phyloP scores from a whole-genome alignment of 768 basidiomycete species.

The Hortiboletus campestris region DNA sequence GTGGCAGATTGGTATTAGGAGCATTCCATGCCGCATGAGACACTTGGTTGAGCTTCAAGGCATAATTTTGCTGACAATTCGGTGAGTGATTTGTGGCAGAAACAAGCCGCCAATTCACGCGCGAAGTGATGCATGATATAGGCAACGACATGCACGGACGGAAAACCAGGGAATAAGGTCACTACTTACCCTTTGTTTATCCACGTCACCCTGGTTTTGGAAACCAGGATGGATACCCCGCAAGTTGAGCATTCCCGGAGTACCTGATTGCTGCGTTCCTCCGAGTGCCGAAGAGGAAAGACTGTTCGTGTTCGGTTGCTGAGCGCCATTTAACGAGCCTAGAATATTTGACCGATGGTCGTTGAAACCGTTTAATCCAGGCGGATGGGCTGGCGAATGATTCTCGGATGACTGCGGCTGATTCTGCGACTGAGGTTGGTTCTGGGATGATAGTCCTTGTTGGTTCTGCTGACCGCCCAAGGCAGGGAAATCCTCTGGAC shows the following conservation, averaged over 20 bases:
- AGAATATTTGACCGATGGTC: constrained; percentile 55
- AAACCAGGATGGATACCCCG: constrained; percentile 42
- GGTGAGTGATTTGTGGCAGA: constrained; percentile 5
- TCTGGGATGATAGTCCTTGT: constrained; percentile 25
- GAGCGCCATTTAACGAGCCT: constrained; percentile 43
- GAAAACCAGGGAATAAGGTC: neutral
- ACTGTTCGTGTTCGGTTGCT: constrained; percentile 20
- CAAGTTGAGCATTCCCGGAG: constrained; percentile 69
- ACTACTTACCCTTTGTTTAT: constrained; percentile 64
- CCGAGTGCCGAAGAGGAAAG: constrained; percentile 31
- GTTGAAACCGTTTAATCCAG: constrained; percentile 69
- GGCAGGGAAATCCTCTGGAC: constrained; percentile 89
- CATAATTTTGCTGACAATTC: constrained; percentile 50
- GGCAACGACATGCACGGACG: constrained; percentile 2
- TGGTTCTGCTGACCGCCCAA: constrained; percentile 61
- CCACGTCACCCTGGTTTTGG: constrained; percentile 58
- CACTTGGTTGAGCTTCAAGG: constrained; percentile 62
- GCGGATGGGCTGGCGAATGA: constrained; percentile 52
- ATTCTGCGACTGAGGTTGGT: constrained; percentile 29
- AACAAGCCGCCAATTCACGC: neutral
- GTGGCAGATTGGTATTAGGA: constrained; percentile 46
- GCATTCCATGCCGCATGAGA: constrained; percentile 66
- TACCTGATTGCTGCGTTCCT: constrained; percentile 47
- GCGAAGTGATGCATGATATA: neutral
- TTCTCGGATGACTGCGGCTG: constrained; percentile 33